phyloP scores from a whole-genome alignment of 345 rosid genomes.

The Limnanthes douglasii region DNA sequence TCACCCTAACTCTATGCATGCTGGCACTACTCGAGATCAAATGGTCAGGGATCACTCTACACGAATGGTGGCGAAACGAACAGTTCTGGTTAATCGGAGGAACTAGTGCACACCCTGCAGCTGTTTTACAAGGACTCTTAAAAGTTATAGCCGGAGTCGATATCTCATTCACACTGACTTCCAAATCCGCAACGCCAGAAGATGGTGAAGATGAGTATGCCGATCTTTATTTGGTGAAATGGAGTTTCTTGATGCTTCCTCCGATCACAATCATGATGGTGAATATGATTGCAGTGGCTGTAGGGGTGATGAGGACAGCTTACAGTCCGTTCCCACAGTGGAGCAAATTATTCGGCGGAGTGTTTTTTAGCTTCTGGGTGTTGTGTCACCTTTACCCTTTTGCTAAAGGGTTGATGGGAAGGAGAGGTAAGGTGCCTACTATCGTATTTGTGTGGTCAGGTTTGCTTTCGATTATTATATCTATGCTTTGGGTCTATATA shows the following conservation, averaged over 20 bases:
- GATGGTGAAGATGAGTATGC: constrained; percentile 59
- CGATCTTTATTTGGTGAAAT: constrained; percentile 41
- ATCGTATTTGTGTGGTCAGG: constrained; percentile 74
- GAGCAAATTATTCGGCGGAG: constrained; percentile 76
- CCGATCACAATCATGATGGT: constrained; percentile 60
- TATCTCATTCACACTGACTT: constrained; percentile 58
- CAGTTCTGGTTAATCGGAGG: constrained; percentile 84
- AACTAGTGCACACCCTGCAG: constrained; percentile 76
- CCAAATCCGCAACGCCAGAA: constrained; percentile 47
- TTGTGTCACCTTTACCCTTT: constrained; percentile 62
- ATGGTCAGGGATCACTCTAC: constrained; percentile 68
- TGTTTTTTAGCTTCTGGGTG: constrained; percentile 80
- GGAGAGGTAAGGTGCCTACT: constrained; percentile 61
- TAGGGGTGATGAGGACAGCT: constrained; percentile 46
- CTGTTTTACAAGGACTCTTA: constrained; percentile 54
- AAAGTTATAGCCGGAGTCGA: constrained; percentile 72
- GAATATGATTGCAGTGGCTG: constrained; percentile 41
- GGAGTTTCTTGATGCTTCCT: constrained; percentile 66
- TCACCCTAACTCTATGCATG: constrained; percentile 44
- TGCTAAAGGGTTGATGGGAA: constrained; percentile 80
- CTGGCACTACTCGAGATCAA: constrained; percentile 57
- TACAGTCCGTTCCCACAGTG: constrained; percentile 56
- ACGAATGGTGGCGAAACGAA: constrained; percentile 85
- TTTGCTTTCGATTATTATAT: constrained; percentile 42
- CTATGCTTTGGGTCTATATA: constrained; percentile 59